phyloP scores from a whole-genome alignment of 352 stramenopile genomes.

The Globisporangium spinosum region DNA sequence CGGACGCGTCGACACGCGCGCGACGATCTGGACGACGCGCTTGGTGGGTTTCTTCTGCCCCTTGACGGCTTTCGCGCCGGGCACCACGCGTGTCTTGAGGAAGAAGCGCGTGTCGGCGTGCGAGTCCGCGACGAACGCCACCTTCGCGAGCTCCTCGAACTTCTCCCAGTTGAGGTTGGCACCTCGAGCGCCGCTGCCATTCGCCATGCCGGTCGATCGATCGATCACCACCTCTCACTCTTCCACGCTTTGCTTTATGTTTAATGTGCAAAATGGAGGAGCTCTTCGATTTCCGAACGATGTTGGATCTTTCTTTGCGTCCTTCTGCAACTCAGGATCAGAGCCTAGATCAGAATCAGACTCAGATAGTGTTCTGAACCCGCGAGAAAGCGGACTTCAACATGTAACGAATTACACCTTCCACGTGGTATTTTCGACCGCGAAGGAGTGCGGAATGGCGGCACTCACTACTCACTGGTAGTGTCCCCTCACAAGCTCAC shows the following conservation, averaged over 20 bases:
- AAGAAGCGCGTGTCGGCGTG: constrained; percentile 49
- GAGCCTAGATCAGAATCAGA: background rate
- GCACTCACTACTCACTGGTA: background rate
- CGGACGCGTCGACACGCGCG: constrained; percentile 32
- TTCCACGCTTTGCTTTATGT: background rate
- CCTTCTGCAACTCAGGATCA: background rate
- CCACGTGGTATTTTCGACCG: background rate
- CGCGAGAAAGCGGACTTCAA: background rate
- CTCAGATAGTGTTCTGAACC: background rate
- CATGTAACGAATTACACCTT: background rate
- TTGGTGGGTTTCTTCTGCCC: constrained; percentile 24
- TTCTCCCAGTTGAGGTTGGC: constrained; percentile 47
- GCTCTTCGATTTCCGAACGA: background rate
- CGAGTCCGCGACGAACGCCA: constrained; percentile 50
- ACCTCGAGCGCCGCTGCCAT: constrained; percentile 9
- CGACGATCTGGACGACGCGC: constrained; percentile 33
- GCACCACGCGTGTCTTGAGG: constrained; percentile 40
- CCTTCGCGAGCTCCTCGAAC: constrained; percentile 70
- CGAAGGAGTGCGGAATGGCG: background rate
- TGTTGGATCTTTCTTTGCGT: background rate
- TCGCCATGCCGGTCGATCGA: constrained; percentile 2
- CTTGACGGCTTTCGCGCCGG: background rate
- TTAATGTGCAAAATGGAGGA: background rate
- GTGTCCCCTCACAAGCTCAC: background rate
- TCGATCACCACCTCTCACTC: background rate